These are phyloP conservation scores for Trypanosoma boissoni DNA, from an alignment of 208 protist species.

Conservation along the genomic window DNA sequence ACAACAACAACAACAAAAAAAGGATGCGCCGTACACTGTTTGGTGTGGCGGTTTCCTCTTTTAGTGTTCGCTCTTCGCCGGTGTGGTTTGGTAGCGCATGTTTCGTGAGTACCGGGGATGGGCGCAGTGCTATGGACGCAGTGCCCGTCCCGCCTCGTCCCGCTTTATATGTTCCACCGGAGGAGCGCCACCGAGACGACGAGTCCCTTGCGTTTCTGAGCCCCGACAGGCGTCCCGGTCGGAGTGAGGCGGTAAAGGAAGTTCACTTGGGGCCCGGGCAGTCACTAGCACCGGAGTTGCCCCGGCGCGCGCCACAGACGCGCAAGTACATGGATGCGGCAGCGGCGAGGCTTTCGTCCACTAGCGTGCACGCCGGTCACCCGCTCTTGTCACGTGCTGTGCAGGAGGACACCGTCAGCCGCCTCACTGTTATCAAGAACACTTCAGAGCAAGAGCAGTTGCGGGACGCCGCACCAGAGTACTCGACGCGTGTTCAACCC, in stretches of 20 bases:
- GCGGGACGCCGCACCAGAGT: too few species aligned
- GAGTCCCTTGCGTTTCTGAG: constrained; percentile 66
- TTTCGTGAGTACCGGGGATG: not conserved
- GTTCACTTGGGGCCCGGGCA: constrained; percentile 29
- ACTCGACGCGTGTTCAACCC: too few species aligned
- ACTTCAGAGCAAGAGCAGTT: not conserved
- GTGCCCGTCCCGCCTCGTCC: constrained; percentile 52
- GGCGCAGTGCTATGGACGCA: not conserved
- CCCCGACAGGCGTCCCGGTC: constrained; percentile 28
- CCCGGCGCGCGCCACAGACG: constrained; percentile 10
- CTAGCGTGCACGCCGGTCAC: constrained; percentile 69
- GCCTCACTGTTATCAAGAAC: constrained; percentile 12
- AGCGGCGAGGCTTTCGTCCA: constrained; percentile 51
- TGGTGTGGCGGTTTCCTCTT: not conserved
- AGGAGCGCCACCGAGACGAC: constrained; percentile 55
- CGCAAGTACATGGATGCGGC: constrained; percentile 51
- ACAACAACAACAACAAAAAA: too few species aligned
- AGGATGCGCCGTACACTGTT: constrained; percentile 18
- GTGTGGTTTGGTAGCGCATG: not conserved
- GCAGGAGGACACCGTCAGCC: not conserved
- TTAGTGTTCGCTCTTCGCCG: not conserved
- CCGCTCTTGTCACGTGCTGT: constrained; percentile 31
- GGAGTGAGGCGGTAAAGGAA: not conserved
- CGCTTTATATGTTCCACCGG: constrained; percentile 68
- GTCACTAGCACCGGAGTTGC: constrained; percentile 35